Percentiles rank a stretch among this genome's conserved stretches.
phyloP scores from a whole-genome alignment of 2,329 filamentous ascomycete genomes.

The Fusarium ambrosium region DNA sequence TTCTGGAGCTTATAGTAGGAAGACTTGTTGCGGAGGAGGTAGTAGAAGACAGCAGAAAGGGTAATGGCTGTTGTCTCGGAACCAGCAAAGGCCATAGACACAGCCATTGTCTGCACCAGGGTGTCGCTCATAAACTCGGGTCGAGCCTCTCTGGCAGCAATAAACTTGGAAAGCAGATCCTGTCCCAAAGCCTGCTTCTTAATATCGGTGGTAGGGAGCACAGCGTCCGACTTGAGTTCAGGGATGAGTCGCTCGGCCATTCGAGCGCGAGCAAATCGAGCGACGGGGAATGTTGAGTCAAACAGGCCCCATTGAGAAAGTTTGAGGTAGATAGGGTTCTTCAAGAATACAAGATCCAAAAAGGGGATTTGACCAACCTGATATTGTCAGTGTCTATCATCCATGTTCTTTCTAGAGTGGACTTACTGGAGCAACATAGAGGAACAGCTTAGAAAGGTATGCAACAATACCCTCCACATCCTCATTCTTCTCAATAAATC shows the following conservation, averaged over 20 bases:
- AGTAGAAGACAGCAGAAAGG: constrained; percentile 79
- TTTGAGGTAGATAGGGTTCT: constrained; percentile 80
- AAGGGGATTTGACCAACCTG: constrained; percentile 81
- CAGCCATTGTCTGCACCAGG: constrained; percentile 77
- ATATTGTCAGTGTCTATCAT: not conserved
- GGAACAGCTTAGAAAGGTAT: constrained; percentile 74
- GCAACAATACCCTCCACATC: constrained; percentile 81
- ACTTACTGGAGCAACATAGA: constrained; percentile 76
- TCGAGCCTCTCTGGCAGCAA: constrained; percentile 74
- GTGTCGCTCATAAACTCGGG: constrained; percentile 80
- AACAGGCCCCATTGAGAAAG: constrained; percentile 76
- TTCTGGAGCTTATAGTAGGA: constrained; percentile 67
- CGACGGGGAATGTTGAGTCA: constrained; percentile 79
- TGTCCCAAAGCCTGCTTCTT: constrained; percentile 58
- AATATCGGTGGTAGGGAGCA: constrained; percentile 51
- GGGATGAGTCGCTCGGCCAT: constrained; percentile 73
- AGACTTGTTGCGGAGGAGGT: constrained; percentile 73
- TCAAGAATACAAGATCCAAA: constrained; percentile 77
- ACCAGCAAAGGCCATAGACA: constrained; percentile 81
- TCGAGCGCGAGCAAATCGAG: constrained; percentile 76
- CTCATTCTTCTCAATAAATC: constrained; percentile 80
- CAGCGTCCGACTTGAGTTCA: constrained; percentile 53
- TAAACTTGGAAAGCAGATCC: constrained; percentile 80
- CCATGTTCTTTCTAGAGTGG: fast-evolving
- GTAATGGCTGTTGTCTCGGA: constrained; percentile 85